These are phyloP conservation scores for Coemansia sp. DNA, from an alignment of 192 early-diverging fungal genomes.

Conservation along the genomic window DNA sequence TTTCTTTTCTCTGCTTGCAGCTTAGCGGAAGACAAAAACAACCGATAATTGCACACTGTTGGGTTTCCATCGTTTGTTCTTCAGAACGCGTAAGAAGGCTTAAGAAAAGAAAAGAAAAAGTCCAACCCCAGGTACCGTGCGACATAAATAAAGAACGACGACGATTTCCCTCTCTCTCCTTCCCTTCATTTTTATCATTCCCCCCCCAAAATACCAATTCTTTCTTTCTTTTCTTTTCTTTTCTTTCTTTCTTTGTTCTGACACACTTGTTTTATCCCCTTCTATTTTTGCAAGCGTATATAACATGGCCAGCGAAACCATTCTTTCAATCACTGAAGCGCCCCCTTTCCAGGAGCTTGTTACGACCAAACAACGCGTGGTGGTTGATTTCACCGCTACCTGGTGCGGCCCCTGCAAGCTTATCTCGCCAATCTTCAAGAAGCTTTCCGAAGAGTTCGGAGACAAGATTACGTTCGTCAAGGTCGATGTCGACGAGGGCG, in stretches of 20 bases:
- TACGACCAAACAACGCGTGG: slow-evolving; percentile 49
- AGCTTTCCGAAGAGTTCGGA: slow-evolving; percentile 55
- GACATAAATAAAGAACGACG: not conserved
- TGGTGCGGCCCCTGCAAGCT: slow-evolving; percentile 90
- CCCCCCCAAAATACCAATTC: not conserved
- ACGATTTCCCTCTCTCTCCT: not conserved
- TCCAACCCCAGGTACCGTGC: not conserved
- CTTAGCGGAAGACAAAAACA: no score
- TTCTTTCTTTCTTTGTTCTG: not conserved
- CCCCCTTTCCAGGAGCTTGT: slow-evolving; percentile 19
- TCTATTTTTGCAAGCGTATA: not conserved
- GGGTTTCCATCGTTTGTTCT: no score
- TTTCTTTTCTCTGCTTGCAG: not conserved
- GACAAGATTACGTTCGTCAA: slow-evolving; percentile 69
- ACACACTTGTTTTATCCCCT: not conserved
- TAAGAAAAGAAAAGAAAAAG: no score
- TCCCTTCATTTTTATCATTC: not conserved
- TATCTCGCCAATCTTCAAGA: slow-evolving; percentile 64
- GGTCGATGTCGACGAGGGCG: slow-evolving; percentile 79
- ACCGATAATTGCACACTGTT: no score
- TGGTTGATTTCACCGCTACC: slow-evolving; percentile 73
- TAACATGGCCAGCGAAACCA: not conserved
- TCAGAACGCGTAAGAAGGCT: no score
- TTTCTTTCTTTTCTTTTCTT: not conserved
- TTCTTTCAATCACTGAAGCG: slow-evolving; percentile 3